These are phyloP conservation scores for Ophiocordyceps camponoti-rufipedis DNA, from an alignment of 2,329 filamentous ascomycete species.

Conservation along the genomic window DNA sequence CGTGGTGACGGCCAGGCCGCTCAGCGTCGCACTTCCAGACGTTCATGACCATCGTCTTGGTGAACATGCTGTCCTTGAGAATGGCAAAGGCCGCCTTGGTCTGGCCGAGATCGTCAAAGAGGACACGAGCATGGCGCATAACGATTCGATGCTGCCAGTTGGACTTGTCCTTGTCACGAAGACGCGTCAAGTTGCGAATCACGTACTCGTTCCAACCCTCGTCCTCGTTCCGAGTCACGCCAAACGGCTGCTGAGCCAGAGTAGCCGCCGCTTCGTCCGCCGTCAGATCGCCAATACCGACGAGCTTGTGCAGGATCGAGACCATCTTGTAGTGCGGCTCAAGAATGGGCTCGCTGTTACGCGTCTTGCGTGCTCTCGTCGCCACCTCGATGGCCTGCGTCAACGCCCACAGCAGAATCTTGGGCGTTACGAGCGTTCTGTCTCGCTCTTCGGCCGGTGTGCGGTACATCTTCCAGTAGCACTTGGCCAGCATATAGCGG, in stretches of 20 bases:
- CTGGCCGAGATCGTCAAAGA: constrained; percentile 25
- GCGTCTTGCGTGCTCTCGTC: constrained; percentile 31
- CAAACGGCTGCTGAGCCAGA: constrained; percentile 37
- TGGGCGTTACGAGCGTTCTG: constrained; percentile 11
- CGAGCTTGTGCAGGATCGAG: constrained; percentile 65
- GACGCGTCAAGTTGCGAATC: constrained; percentile 28
- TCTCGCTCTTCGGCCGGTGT: constrained; percentile 25
- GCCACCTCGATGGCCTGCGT: constrained; percentile 33
- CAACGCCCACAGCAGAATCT: constrained; percentile 27
- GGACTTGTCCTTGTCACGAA: constrained; percentile 63
- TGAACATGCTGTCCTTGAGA: constrained; percentile 57
- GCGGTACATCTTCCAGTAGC: constrained; percentile 45
- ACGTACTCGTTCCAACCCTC: constrained; percentile 45
- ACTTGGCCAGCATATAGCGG: constrained; percentile 42
- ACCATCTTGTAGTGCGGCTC: constrained; percentile 90
- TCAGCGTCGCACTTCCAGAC: constrained; percentile 92
- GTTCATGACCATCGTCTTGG: constrained; percentile 86
- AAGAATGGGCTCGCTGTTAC: constrained; percentile 56
- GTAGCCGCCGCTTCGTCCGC: constrained; percentile 30
- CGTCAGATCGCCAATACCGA: constrained; percentile 31
- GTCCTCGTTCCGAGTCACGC: constrained; percentile 11
- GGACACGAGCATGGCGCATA: constrained; percentile 45
- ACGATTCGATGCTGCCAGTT: constrained; percentile 94
- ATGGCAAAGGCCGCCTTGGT: constrained; percentile 68
- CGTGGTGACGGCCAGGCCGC: constrained; percentile 67